Evolutionary conservation across 192 early-diverging fungal genomes (phyloP).

Genomic region (Coemansia sp.): DNA sequence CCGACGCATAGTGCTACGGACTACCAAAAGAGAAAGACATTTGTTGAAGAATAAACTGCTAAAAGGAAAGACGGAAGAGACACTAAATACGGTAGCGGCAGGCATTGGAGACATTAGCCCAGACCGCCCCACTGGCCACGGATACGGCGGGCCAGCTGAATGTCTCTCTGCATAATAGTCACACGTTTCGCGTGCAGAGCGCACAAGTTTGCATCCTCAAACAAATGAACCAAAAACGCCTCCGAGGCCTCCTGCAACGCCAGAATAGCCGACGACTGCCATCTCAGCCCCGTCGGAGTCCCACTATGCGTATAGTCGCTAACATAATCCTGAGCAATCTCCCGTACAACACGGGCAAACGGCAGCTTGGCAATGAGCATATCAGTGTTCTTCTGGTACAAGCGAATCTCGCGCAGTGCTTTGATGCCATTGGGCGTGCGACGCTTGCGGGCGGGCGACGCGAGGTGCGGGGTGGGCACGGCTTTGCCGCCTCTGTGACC

Average conservation of each 20-base stretch:
- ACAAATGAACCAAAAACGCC: slow-evolving; percentile 79
- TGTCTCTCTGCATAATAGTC: slow-evolving; percentile 89
- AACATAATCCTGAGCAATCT: slow-evolving; percentile 61
- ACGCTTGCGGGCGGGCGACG: slow-evolving; percentile 33
- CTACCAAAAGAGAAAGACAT: no score
- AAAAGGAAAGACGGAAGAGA: slow-evolving; percentile 1
- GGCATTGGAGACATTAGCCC: slow-evolving; percentile 19
- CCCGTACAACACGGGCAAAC: slow-evolving; percentile 79
- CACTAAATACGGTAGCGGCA: slow-evolving; percentile 4
- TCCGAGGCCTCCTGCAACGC: slow-evolving; percentile 82
- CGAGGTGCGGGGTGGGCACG: slow-evolving; percentile 4
- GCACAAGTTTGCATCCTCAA: slow-evolving; percentile 90
- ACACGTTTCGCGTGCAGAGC: slow-evolving; percentile 95
- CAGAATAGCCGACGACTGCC: slow-evolving; percentile 75
- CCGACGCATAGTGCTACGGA: slow-evolving; percentile 4
- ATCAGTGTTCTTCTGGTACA: slow-evolving; percentile 79
- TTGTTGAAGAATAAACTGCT: slow-evolving; percentile 1
- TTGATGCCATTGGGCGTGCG: slow-evolving; percentile 61
- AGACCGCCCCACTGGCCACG: slow-evolving; percentile 64
- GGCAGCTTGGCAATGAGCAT: slow-evolving; percentile 81
- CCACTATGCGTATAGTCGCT: slow-evolving; percentile 45
- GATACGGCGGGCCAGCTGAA: slow-evolving; percentile 78
- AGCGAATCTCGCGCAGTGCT: slow-evolving; percentile 81
- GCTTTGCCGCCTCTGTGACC: slow-evolving; percentile 35
- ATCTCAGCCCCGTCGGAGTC: slow-evolving; percentile 56